phyloP scores from a whole-genome alignment of 345 rosid species.

The Luvunga scandens region DNA sequence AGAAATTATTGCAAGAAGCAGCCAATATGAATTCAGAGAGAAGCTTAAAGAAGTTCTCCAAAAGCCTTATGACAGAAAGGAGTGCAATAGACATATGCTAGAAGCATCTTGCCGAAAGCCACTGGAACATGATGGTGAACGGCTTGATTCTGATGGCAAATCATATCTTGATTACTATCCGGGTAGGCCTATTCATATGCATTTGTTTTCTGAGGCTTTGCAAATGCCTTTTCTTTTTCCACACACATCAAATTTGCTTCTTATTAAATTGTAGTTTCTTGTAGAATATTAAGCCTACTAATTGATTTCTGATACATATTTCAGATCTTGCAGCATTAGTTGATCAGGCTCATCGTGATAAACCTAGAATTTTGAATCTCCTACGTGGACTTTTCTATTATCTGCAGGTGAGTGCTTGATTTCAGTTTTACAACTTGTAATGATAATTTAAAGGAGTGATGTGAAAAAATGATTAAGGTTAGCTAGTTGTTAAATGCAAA shows the following conservation, averaged over 20 bases:
- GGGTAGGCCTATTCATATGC: conserved; percentile 33
- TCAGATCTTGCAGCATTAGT: conserved; percentile 47
- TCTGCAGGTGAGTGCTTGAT: conserved; percentile 48
- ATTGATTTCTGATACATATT: conserved; percentile 10
- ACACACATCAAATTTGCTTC: not conserved
- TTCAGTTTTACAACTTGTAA: not conserved
- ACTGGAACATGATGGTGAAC: conserved; percentile 8
- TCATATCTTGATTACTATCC: conserved; percentile 52
- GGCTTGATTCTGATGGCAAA: conserved; percentile 8
- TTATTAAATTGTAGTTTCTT: not conserved
- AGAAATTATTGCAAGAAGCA: conserved; percentile 10
- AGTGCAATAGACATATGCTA: conserved; percentile 28
- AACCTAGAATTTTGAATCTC: conserved; percentile 39
- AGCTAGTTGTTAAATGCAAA: not conserved
- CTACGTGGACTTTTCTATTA: conserved; percentile 81
- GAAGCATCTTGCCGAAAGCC: conserved; percentile 27
- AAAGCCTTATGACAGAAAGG: conserved; percentile 44
- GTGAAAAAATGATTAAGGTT: not conserved
- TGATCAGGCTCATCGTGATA: conserved; percentile 18
- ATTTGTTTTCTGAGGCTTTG: not conserved
- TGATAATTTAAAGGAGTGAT: not conserved
- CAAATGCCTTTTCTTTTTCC: not conserved
- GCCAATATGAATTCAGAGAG: conserved; percentile 42
- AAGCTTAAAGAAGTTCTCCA: conserved; percentile 42
- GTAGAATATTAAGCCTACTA: conserved; percentile 14